Conservation (phyloP, 1,284 basidiomycete species). For the Exobasidium rhododendri region DNA sequence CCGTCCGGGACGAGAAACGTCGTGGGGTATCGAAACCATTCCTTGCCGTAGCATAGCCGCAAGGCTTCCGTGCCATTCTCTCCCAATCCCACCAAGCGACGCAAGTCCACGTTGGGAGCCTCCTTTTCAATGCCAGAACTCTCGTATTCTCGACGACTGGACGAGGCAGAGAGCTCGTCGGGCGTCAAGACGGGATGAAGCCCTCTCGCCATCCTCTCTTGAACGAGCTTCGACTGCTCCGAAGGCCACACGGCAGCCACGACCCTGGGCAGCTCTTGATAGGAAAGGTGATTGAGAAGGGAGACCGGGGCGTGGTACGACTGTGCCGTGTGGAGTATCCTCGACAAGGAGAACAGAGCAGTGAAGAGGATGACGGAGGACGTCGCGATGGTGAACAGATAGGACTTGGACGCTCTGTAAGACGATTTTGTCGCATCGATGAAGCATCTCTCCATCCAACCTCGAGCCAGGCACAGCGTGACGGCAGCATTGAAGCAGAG, state of each 20-base stretch:
- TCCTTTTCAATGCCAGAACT: neutral
- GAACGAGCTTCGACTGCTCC: constrained; percentile 19
- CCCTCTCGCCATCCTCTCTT: constrained; percentile 23
- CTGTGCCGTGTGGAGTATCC: constrained; percentile 65
- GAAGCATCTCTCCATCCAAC: constrained; percentile 30
- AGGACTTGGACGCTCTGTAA: constrained; percentile 20
- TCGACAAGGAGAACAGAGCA: constrained; percentile 60
- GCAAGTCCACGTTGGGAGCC: constrained; percentile 20
- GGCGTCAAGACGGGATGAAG: constrained; percentile 23
- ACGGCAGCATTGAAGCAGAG: constrained; percentile 92
- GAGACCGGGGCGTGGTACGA: constrained; percentile 81
- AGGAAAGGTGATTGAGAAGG: constrained; percentile 70
- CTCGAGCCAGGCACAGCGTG: constrained; percentile 62
- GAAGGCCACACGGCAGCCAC: constrained; percentile 27
- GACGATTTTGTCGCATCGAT: constrained; percentile 36
- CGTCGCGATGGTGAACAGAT: neutral
- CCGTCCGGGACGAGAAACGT: constrained; percentile 83
- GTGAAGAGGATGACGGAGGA: neutral
- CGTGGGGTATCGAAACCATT: constrained; percentile 93
- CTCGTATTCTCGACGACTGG: constrained; percentile 15
- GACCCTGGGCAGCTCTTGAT: constrained; percentile 73
- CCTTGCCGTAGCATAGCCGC: constrained; percentile 77
- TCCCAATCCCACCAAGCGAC: neutral
- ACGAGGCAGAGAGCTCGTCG: constrained; percentile 25
- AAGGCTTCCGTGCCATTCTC: constrained; percentile 17